Base-by-base conservation (phyloP, 345 rosid genomes). In the Arabidopsis suecica region DNA sequence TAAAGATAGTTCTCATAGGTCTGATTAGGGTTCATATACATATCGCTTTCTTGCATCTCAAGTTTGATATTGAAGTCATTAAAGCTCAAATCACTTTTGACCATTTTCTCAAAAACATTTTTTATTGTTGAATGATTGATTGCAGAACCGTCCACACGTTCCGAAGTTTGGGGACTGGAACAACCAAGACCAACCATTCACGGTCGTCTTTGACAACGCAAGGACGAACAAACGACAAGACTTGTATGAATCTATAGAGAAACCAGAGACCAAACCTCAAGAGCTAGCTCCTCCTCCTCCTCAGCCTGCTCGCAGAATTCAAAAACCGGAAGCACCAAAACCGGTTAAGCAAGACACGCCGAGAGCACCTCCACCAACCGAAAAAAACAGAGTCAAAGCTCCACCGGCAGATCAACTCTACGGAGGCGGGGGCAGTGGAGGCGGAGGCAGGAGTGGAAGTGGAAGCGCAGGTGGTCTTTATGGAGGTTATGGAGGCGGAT, bases 331-430 rank as follows among this genome's bases (percentile, higher is more conserved):
- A 37, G 72, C 61, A 61, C 66, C 75, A 40, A 69, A 49, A 63
- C 54, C 42, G 12, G 58, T 44, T 25, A 73, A 50, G 18, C 48
- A 61, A 0, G 71, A 53, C 12, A 41, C 54, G 3, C 65, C 82
- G 7, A 57, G 74, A 40, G 68, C 11, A 0, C 68, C 59, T 36
- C 57, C 45, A 71, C 76, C 68, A 90, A 80, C 82, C 16, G 80
- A 74, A 85, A 86, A 42, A 85, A 83, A 25, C 77, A 81, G 22
- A 89, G 86, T 77, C 63, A 84, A 61, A 66, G 59, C 70, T 50
- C 78, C 84, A 25, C 85, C 93, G n/a, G 84, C 90, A 0, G 88
- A 78, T 57, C 87, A 61, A 38, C 78, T 62, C 38, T 68, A 68
- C 23, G 61, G 68, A 53, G 48, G n/a, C 14, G 37, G 76, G n/a